phyloP scores from a whole-genome alignment of 768 basidiomycete genomes.

The Mycena indigotica region DNA sequence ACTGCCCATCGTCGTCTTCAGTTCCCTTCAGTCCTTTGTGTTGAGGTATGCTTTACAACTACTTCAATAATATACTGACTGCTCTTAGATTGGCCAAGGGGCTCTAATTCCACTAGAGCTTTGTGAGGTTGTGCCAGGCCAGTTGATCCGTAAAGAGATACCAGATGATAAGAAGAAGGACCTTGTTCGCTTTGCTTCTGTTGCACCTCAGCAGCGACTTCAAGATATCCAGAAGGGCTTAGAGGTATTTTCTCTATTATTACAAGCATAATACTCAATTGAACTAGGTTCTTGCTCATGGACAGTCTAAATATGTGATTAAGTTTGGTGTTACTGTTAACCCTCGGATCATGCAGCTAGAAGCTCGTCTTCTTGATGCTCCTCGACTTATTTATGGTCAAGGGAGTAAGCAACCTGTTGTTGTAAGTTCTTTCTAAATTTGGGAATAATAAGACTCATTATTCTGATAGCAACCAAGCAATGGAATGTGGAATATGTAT shows the following conservation, averaged over 20 bases:
- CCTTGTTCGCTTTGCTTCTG: constrained; percentile 68
- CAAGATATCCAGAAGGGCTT: constrained; percentile 56
- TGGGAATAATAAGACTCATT: not conserved
- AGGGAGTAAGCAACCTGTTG: constrained; percentile 37
- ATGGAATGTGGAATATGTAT: constrained; percentile 78
- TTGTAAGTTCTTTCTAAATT: constrained; percentile 35
- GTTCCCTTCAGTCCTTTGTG: constrained; percentile 55
- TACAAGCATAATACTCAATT: not conserved
- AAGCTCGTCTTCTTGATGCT: constrained; percentile 48
- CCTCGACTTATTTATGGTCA: constrained; percentile 55
- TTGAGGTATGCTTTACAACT: constrained; percentile 45
- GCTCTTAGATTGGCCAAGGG: constrained; percentile 54
- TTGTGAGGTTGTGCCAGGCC: constrained; percentile 63
- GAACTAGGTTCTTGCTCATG: constrained; percentile 40
- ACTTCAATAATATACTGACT: not conserved
- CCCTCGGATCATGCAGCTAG: constrained; percentile 37
- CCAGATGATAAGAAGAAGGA: constrained; percentile 66
- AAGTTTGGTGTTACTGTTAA: constrained; percentile 46
- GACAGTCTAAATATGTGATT: constrained; percentile 44
- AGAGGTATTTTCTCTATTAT: constrained; percentile 37
- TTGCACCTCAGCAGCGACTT: constrained; percentile 60
- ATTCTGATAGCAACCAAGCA: constrained; percentile 49
- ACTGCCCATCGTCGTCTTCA: constrained; percentile 35
- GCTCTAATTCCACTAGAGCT: constrained; percentile 71
- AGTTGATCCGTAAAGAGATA: constrained; percentile 73